These are phyloP conservation scores for Nepenthes mirabilis DNA, from an alignment of 148 eudicot genomes.

Conservation along the genomic window DNA sequence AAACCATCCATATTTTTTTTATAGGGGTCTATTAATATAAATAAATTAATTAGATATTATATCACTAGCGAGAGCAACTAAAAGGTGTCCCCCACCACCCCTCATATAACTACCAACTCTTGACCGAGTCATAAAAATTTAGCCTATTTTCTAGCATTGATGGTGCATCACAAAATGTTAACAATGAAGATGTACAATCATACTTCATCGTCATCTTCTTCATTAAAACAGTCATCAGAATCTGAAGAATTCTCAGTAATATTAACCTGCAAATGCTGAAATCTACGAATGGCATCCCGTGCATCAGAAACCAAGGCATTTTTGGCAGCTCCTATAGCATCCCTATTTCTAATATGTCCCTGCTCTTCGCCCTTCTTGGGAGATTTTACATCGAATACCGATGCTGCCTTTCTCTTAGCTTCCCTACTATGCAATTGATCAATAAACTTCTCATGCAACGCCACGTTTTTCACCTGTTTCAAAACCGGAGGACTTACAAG, in stretches of 20 bases:
- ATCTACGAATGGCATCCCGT: constrained; percentile 43
- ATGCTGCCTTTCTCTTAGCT: constrained; percentile 50
- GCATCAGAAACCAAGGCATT: constrained; percentile 56
- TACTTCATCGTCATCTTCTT: constrained; percentile 25
- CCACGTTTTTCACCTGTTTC: constrained; percentile 68
- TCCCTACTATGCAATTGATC: constrained; percentile 64
- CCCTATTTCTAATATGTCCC: constrained; percentile 14
- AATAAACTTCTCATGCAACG: constrained; percentile 73
- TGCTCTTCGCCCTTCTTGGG: constrained; percentile 10
- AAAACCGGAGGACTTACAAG: constrained; percentile 59
- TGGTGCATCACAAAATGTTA: too few species aligned
- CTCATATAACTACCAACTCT: too few species aligned
- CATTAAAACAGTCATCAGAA: constrained; percentile 20
- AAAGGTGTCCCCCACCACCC: too few species aligned
- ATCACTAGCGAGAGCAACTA: too few species aligned
- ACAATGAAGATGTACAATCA: too few species aligned
- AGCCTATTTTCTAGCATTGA: too few species aligned
- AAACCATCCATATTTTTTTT: too few species aligned
- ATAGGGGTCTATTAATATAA: too few species aligned
- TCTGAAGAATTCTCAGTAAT: constrained; percentile 14
- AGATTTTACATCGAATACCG: constrained; percentile 22
- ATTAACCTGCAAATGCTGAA: constrained; percentile 30
- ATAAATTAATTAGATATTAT: too few species aligned
- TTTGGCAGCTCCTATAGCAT: constrained; percentile 44
- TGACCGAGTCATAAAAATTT: too few species aligned